Conservation (phyloP, 2,329 filamentous ascomycete species). For the Exophiala viscosa region DNA sequence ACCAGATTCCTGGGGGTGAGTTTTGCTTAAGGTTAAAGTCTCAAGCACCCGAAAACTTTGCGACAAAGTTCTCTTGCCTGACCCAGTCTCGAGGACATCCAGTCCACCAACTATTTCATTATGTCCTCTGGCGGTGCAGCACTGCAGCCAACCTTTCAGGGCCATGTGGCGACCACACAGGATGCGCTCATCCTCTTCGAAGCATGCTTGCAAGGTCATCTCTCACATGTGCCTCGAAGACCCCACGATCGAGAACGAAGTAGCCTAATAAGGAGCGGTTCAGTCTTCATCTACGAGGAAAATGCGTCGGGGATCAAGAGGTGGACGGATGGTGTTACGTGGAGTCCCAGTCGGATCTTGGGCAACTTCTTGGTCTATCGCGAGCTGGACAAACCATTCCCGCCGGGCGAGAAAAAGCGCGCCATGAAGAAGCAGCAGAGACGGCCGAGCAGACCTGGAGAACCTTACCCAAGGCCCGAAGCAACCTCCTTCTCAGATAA, state of each 20-base stretch:
- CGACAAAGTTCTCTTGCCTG: slow-evolving; percentile 1
- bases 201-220: slow-evolving; percentile 65
- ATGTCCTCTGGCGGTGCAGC: slow-evolving; percentile 38
- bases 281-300: slow-evolving; percentile 89
- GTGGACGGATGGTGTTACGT: slow-evolving; percentile 88
- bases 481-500: slow-evolving; percentile 37
- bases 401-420: slow-evolving; percentile 78
- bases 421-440: slow-evolving; percentile 66
- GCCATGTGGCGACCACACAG: slow-evolving; percentile 63
- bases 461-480: slow-evolving; percentile 46
- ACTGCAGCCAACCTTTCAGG: slow-evolving; percentile 63
- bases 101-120: slow-evolving; percentile 1
- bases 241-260: slow-evolving; percentile 81
- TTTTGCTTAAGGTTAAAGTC: slow-evolving; percentile 21
- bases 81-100: not conserved
- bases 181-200: slow-evolving; percentile 81
- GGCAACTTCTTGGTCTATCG: slow-evolving; percentile 84
- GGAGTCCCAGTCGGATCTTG: slow-evolving; percentile 83
- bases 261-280: slow-evolving; percentile 75
- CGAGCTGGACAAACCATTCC: slow-evolving; percentile 72
- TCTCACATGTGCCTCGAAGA: slow-evolving; percentile 74
- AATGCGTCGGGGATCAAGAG: slow-evolving; percentile 86
- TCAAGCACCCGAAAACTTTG: slow-evolving; percentile 13
- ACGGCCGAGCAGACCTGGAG: slow-evolving; percentile 50
- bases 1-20: slow-evolving; percentile 8